A percentile compares a stretch with the other conserved stretches of the same genome.
phyloP scores from a whole-genome alignment of 2,329 filamentous ascomycete genomes.

The Tolypocladium nubicola region DNA sequence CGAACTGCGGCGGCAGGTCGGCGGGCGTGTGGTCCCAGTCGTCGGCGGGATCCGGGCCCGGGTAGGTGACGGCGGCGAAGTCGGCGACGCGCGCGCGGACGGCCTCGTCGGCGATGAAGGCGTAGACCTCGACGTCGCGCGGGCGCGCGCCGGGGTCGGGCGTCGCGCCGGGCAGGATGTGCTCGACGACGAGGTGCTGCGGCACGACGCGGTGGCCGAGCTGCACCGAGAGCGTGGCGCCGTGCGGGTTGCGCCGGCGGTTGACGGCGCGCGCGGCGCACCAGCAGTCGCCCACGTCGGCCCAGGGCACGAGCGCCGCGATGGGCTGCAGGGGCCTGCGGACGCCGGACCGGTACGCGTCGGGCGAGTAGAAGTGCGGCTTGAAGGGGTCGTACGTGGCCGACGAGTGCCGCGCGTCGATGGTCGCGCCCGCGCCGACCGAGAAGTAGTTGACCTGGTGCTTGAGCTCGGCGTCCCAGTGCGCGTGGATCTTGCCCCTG shows the following conservation, averaged over 20 bases:
- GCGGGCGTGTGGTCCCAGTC: constrained; percentile 18
- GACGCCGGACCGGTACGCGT: constrained; percentile 9
- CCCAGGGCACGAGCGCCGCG: constrained; percentile 58
- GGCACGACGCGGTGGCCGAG: constrained; percentile 50
- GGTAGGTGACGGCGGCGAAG: constrained; percentile 33
- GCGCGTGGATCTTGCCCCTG: constrained; percentile 32
- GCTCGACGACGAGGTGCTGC: constrained; percentile 61
- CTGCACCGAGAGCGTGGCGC: constrained; percentile 55
- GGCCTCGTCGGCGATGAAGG: constrained; percentile 37
- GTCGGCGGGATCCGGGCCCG: constrained; percentile 18
- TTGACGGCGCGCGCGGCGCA: constrained; percentile 47
- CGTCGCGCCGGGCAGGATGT: constrained; percentile 53
- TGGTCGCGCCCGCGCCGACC: constrained; percentile 49
- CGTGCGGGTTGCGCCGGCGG: constrained; percentile 32
- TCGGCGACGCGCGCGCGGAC: constrained; percentile 28
- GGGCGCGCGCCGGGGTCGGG: constrained; percentile 54
- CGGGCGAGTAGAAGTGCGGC: constrained; percentile 5
- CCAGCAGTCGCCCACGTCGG: constrained; percentile 80
- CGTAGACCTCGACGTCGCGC: constrained; percentile 60
- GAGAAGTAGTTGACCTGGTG: constrained; percentile 66
- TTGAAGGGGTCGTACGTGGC: constrained; percentile 34
- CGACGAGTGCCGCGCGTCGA: constrained; percentile 53
- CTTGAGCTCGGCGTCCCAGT: constrained; percentile 32
- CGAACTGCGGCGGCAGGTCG: constrained; percentile 28
- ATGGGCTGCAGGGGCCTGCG: constrained; percentile 23